Conservation (phyloP, 1,284 basidiomycete species). For the Papiliotrema fonsecae region DNA sequence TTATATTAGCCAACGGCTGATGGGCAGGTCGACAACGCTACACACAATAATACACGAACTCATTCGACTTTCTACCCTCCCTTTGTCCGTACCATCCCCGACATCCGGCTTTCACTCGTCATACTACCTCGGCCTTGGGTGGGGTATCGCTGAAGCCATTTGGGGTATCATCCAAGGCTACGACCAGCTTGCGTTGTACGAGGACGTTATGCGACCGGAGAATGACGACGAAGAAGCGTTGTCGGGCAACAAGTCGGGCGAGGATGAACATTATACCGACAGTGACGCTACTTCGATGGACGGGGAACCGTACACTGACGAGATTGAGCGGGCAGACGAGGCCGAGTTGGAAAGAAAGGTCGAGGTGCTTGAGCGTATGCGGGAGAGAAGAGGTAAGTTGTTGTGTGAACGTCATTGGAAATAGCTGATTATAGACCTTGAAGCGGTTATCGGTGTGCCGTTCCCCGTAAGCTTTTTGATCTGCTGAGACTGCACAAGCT, state of each 20-base stretch:
- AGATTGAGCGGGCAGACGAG: conserved; percentile 27
- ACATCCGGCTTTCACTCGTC: conserved; percentile 45
- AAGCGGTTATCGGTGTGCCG: conserved; percentile 42
- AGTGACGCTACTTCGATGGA: background rate
- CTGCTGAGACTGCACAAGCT: background rate
- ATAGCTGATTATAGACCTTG: conserved; percentile 26
- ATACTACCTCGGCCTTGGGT: conserved; percentile 46
- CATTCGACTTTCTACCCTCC: conserved; percentile 36
- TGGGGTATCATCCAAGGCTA: conserved; percentile 47
- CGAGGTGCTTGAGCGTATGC: conserved; percentile 42
- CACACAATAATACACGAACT: conserved; percentile 42
- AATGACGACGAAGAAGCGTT: no score
- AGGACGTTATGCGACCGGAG: conserved; percentile 35
- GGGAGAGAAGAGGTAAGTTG: conserved; percentile 35
- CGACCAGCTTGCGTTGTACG: conserved; percentile 43
- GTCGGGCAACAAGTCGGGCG: no score
- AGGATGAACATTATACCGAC: conserved; percentile 2
- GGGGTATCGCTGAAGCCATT: conserved; percentile 42
- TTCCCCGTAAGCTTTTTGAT: conserved; percentile 34
- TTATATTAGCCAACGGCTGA: conserved; percentile 1
- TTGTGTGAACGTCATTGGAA: background rate
- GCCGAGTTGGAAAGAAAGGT: conserved; percentile 43
- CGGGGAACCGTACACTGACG: conserved; percentile 12
- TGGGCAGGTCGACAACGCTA: conserved; percentile 27
- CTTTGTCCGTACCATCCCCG: conserved; percentile 35